Conservation (phyloP, 345 rosid genomes). For the Citropsis articulata region DNA sequence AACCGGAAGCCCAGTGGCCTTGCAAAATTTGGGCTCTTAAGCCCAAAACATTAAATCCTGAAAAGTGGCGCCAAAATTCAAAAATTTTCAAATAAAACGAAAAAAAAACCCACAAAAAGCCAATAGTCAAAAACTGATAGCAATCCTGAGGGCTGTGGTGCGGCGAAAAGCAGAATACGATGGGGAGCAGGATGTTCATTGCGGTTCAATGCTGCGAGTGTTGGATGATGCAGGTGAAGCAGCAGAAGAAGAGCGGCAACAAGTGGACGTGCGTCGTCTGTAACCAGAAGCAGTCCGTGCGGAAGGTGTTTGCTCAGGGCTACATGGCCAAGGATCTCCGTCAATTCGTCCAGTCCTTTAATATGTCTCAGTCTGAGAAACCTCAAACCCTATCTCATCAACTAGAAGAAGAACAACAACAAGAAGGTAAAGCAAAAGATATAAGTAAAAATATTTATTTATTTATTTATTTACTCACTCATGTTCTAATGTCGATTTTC, state of each 20-base stretch:
- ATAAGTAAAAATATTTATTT: neutral
- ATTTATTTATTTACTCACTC: neutral
- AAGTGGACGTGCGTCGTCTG: conserved; percentile 84
- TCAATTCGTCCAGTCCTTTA: conserved; percentile 65
- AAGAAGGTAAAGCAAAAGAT: neutral
- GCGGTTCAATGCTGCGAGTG: conserved; percentile 86
- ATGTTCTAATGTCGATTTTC: neutral
- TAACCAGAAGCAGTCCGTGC: conserved; percentile 77
- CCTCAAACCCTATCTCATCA: no score
- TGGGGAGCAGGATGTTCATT: conserved; percentile 45
- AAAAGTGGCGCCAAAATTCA: neutral
- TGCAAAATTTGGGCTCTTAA: no score
- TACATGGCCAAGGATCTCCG: conserved; percentile 77
- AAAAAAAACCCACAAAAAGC: no score
- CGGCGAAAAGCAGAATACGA: conserved; percentile 2
- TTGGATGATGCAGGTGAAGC: conserved; percentile 96
- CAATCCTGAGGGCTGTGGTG: no score
- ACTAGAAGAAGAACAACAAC: no score
- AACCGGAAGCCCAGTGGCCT: neutral
- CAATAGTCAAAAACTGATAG: no score
- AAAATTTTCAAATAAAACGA: neutral
- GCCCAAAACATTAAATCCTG: neutral
- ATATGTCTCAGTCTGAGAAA: conserved; percentile 53
- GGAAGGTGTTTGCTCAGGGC: conserved; percentile 63
- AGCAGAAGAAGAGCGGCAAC: conserved; percentile 70